phyloP scores from a whole-genome alignment of 2,329 filamentous ascomycete genomes.

The Macrophomina tecta region DNA sequence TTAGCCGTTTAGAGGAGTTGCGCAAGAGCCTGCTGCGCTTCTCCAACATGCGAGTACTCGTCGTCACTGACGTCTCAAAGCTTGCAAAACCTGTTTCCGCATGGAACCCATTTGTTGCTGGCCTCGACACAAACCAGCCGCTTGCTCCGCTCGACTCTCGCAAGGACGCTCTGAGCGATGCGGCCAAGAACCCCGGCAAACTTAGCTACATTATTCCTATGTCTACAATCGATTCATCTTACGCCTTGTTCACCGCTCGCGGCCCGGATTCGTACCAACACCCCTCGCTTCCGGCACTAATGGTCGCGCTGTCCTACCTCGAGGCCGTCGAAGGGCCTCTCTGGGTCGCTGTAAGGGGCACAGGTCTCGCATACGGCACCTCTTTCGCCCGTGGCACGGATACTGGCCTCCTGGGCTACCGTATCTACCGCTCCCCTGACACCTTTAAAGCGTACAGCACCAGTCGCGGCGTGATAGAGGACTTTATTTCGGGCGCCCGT shows the following conservation, averaged over 20 bases:
- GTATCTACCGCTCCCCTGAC: constrained; percentile 89
- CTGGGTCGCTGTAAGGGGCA: constrained; percentile 91
- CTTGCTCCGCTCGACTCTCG: constrained; percentile 75
- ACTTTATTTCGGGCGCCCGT: constrained; percentile 73
- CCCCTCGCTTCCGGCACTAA: constrained; percentile 78
- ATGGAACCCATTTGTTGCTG: constrained; percentile 71
- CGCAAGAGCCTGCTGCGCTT: constrained; percentile 79
- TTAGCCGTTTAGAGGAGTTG: constrained; percentile 78
- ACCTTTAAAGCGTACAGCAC: constrained; percentile 84
- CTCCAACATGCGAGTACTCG: constrained; percentile 83
- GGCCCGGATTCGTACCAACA: constrained; percentile 79
- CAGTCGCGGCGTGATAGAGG: constrained; percentile 74
- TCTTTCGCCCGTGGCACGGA: constrained; percentile 79
- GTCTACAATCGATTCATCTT: constrained; percentile 91
- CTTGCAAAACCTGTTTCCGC: constrained; percentile 76
- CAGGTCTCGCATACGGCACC: constrained; percentile 89
- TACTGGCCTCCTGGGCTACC: constrained; percentile 80
- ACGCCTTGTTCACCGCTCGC: constrained; percentile 74
- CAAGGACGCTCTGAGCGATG: constrained; percentile 72
- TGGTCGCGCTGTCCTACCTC: constrained; percentile 89
- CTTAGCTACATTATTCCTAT: constrained; percentile 85
- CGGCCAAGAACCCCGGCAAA: constrained; percentile 76
- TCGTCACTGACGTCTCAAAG: constrained; percentile 79
- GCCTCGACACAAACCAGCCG: constrained; percentile 58
- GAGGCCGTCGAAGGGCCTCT: constrained; percentile 93